Evolutionary conservation across 2,329 filamentous ascomycete species (phyloP), one percentile per base, ranked within the genome.

Genomic region (Ascocoryne sarcoides): DNA sequence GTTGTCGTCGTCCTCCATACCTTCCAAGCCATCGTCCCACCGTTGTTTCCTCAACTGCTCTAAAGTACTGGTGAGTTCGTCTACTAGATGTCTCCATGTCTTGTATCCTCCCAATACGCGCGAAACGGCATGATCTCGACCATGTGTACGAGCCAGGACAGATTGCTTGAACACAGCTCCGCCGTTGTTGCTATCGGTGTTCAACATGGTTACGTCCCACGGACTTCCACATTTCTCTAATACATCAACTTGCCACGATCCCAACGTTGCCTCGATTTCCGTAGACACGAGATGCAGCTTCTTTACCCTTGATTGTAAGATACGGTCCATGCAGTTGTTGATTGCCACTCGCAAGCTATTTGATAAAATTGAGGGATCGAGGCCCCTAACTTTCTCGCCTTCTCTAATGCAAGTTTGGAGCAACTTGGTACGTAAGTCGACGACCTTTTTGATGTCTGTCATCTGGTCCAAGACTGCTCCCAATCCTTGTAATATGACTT

Each of bases 341-440:
- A 93, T 74, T 3, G 75, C 71, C 26, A 73, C 68, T 19, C 86
- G 75, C 32, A 94, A 65, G 9, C 75, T 70, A 51, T 84, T 71
- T 8, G 89, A 72, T 53, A 92, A 74, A 34, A 77, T 69, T 4
- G 74, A 71, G 2, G 80, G 73, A 58, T 89, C 72, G 55, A 89
- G 70, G 26, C 82, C 79, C 53, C 73, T 68, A 50, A 74, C 74
- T 39, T 75, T 74, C 28, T 73, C 72, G 16, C 79, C 76, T 39
- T 82, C 76, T 15, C 76, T 69, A 40, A 93, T 79, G 83, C 87
- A 92, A 9, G 82, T 73, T 51, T 83, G 76, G 34, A 93, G 62
- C 5, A 88, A 70, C 29, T 73, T 73, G 35, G 78, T 82, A 33
- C 87, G 75, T 39, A 93, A 63, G 21, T 78, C 70, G 23, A 86